Base-by-base conservation (phyloP, 2,329 filamentous ascomycete genomes). In the Nigrospora sphaerica region DNA sequence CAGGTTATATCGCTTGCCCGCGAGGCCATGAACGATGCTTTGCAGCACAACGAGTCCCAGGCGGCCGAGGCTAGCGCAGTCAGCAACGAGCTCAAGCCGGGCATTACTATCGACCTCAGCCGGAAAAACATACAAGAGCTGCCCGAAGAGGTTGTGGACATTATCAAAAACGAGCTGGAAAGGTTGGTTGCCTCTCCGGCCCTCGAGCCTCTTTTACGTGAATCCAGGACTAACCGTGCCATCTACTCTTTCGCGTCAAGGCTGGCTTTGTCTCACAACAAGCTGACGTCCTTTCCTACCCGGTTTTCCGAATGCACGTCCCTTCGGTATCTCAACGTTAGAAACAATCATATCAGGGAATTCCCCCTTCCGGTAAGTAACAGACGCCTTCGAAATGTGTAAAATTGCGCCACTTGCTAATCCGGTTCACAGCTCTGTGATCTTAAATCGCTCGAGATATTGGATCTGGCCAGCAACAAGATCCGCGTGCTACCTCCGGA, bases 391-490 rank as follows among this genome's bases (percentile, higher is more conserved):
- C 23, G 23, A 9, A 28, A 28, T 10, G 5, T 28, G 23, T 28
- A 9, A 9, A 9, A 28, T 9, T 6, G 23, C 12, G 35, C 18
- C 10, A 32, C n/a, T 49, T 16, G 48, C 56, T 63, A 42, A 59
- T 40, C 19, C 23, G 46, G 57, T 43, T 53, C 52, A 18, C 61
- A 95, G 90, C 80, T 97, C 48, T 91, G 92, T 62, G 83, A 90
- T 64, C 76, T 97, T 51, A 84, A 81, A 44, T 86, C 89, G 32
- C 78, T 97, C 46, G 91, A 97, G 67, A 95, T 96, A 49, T 78
- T 97, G 50, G 92, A 97, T 67, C 77, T 97, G 46, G 91, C 90
- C 62, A 81, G 88, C 57, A 97, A 97, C 63, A 88, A 86, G 63
- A 82, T 97, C 50, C 80, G 78, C 41, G 72, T 78, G 11, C 76